A percentile compares a stretch with the other conserved stretches of the same genome.
phyloP scores from a whole-genome alignment of 345 rosid species.

The Gossypium australe region DNA sequence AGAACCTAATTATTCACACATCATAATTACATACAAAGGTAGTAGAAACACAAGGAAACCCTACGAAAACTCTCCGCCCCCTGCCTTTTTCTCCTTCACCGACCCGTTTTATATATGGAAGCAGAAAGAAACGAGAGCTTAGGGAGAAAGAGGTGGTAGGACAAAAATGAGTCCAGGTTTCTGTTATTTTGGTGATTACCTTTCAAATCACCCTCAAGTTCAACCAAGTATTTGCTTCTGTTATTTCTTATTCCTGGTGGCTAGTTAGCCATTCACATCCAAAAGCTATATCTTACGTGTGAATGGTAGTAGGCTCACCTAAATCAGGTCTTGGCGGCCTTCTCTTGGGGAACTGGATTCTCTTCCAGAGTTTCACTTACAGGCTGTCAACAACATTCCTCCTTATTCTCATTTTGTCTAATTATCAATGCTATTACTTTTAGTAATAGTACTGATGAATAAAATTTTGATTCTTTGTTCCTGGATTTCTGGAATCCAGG shows the following conservation, averaged over 20 bases:
- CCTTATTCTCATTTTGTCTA: neutral
- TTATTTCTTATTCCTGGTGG: neutral
- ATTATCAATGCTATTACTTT: too few species aligned
- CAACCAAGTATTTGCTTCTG: neutral
- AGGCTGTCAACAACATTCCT: neutral
- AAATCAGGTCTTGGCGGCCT: constrained; percentile 10
- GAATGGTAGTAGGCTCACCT: constrained; percentile 29
- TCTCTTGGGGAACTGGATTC: neutral
- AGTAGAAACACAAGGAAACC: too few species aligned
- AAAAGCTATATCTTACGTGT: neutral
- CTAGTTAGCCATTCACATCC: constrained; percentile 2
- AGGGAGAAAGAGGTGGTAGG: too few species aligned
- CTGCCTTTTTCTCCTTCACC: too few species aligned
- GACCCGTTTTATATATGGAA: too few species aligned
- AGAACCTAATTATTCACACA: too few species aligned
- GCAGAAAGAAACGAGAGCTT: too few species aligned
- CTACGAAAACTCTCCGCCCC: too few species aligned
- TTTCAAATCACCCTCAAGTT: neutral
- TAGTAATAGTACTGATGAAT: neutral
- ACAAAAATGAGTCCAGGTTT: too few species aligned
- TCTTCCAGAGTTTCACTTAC: neutral
- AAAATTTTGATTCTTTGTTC: neutral
- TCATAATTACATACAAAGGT: too few species aligned
- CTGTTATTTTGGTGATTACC: neutral
- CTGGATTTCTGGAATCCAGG: neutral